Base-by-base conservation (phyloP, 495 filamentous ascomycete species). In the Copromyces sp. region DNA sequence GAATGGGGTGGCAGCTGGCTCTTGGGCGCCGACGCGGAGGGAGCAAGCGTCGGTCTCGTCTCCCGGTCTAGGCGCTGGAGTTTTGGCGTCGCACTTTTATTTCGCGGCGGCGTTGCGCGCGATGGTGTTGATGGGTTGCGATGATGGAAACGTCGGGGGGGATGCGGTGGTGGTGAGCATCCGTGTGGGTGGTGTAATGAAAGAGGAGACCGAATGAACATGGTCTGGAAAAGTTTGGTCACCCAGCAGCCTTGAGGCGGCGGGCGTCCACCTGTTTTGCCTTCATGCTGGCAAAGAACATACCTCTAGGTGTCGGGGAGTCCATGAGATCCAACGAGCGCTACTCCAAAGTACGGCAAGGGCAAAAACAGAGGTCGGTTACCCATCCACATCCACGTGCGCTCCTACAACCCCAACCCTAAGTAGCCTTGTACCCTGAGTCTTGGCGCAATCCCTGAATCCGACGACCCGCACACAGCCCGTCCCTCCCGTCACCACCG, bases 251-350 rank as follows among this genome's bases (percentile, higher is more conserved):
- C 78, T 76, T 73, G 77, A 78, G 77, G 78, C 75, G 77, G 77
- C 76, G 75, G 77, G 78, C 76, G 74, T 78, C 76, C 77, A 79
- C 77, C 78, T 80, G 78, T 80, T 80, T 80, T 80, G 78, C 77
- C 78, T 80, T 80, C 78, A 80, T 80, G 78, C 77, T 80, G 78
- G 73, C 74, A 79, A 79, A 79, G 78, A 78, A 74, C 75, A 75
- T 77, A 24, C 24, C 24, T 24, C 24, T 37, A 65, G 29, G 53
- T 65, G 78, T 80, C 77, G 75, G 76, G 78, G 75, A 78, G 53
- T 35, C 53, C 53, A 65, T 65, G 53, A 65, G 53, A 65, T 65
- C 53, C 53, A 65, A 65, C 53, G 53, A 65, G 53, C 53, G 53
- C 53, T 65, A 65, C 53, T 65, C 53, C 53, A 65, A 65, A 65